Conservation (phyloP, 805 yeast genomes). For the Saccharomycopsis vini region DNA sequence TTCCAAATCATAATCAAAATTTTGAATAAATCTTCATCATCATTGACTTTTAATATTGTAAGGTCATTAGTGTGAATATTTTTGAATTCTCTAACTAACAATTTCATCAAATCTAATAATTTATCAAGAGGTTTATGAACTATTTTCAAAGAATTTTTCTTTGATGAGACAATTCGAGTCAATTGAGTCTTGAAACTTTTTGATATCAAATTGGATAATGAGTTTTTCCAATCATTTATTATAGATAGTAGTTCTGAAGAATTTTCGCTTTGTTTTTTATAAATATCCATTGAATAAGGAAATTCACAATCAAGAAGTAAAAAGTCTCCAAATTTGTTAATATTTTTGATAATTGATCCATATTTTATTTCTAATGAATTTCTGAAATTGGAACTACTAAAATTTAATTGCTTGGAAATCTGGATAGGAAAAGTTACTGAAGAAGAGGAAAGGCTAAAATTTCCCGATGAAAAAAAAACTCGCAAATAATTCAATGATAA, state of each 20-base stretch:
- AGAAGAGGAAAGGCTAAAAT: not conserved
- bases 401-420: not conserved
- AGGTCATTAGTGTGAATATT: slow-evolving; percentile 1
- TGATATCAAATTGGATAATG: not conserved
- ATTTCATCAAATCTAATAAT: slow-evolving; percentile 5
- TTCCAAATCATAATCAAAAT: slow-evolving; percentile 3
- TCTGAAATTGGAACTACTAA: slow-evolving; percentile 1
- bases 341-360: not conserved
- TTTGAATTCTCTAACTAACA: slow-evolving; percentile 4
- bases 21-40: slow-evolving; percentile 4
- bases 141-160: not conserved
- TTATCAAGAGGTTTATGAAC: not conserved
- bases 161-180: not conserved
- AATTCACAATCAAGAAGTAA: not conserved
- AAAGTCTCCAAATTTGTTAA: not conserved
- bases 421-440: slow-evolving; percentile 3
- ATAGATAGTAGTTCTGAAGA: not conserved
- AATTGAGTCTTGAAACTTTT: slow-evolving; percentile 1
- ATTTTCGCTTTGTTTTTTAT: slow-evolving; percentile 4
- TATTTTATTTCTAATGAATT: slow-evolving; percentile 1
- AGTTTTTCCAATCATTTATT: slow-evolving; percentile 5
- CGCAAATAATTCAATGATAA: slow-evolving; percentile 2
- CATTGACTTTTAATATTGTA: not conserved
- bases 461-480: slow-evolving; percentile 3
- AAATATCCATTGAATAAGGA: not conserved